A percentile compares a stretch with the other conserved stretches of the same genome.
These are phyloP conservation scores for Boehmeria nivea DNA, from an alignment of 306 rosid species.

Conservation along the genomic window DNA sequence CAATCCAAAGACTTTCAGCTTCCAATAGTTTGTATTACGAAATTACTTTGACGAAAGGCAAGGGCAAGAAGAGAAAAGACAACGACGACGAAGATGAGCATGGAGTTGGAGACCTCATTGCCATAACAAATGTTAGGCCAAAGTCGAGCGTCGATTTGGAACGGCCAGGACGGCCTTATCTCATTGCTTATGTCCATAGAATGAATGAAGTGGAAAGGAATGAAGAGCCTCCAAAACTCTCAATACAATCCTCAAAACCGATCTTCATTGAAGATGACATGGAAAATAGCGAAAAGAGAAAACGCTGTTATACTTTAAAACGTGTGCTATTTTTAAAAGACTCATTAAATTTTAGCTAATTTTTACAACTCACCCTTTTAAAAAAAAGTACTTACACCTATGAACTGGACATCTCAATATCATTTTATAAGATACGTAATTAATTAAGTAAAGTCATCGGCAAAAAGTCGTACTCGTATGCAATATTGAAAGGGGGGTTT, in stretches of 20 bases:
- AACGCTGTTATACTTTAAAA: too few species aligned
- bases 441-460: too few species aligned
- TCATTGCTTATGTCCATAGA: slow-evolving; percentile 22
- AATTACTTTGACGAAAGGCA: background rate
- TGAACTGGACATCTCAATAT: too few species aligned
- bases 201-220: fast-evolving
- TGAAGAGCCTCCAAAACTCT: too few species aligned
- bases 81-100: slow-evolving; percentile 26
- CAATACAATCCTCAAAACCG: slow-evolving; percentile 15
- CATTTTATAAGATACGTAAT: too few species aligned
- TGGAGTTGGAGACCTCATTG: slow-evolving; percentile 44
- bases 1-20: slow-evolving; percentile 15
- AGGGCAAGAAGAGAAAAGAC: slow-evolving; percentile 1
- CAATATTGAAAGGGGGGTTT: too few species aligned
- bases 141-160: slow-evolving; percentile 25
- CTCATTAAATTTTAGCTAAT: too few species aligned
- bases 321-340: too few species aligned
- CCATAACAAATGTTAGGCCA: slow-evolving; percentile 35
- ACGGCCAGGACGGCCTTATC: slow-evolving; percentile 13
- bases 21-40: slow-evolving; percentile 24
- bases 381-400: too few species aligned
- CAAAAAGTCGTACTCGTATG: too few species aligned
- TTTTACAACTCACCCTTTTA: too few species aligned
- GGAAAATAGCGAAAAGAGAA: too few species aligned
- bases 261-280: background rate